Percentiles rank a stretch among this genome's conserved stretches.
phyloP scores from a whole-genome alignment of 768 basidiomycete genomes.

The Mycena epipterygia region DNA sequence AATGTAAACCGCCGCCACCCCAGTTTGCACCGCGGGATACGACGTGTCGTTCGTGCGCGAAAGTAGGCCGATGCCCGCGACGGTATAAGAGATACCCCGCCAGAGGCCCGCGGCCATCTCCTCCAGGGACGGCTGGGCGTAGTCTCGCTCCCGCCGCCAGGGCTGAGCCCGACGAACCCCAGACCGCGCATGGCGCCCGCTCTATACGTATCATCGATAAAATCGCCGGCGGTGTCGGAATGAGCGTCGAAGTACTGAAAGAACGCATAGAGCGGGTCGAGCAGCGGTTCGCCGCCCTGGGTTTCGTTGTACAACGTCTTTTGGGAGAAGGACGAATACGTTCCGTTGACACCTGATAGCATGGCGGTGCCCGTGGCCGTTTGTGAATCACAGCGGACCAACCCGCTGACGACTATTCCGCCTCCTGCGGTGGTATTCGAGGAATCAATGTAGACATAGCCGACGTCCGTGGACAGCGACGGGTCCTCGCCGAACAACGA shows the following conservation, averaged over 20 bases:
- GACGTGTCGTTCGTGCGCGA: conserved; percentile 22
- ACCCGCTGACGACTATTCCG: conserved; percentile 1
- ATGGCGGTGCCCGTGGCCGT: conserved; percentile 29
- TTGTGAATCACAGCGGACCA: conserved; percentile 29
- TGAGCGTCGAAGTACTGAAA: conserved; percentile 19
- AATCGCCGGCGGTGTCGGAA: background rate
- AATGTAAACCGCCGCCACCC: conserved; percentile 18
- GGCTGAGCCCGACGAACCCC: background rate
- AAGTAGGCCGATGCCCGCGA: conserved; percentile 26
- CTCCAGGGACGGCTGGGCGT: conserved; percentile 10
- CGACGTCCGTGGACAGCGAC: conserved; percentile 2
- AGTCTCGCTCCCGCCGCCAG: background rate
- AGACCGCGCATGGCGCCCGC: background rate
- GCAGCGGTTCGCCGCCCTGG: conserved; percentile 37
- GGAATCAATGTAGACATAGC: conserved; percentile 25
- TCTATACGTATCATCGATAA: background rate
- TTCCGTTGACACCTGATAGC: conserved; percentile 24
- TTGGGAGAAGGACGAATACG: conserved; percentile 26
- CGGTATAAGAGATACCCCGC: conserved; percentile 27
- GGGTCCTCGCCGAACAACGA: background rate
- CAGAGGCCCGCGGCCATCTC: conserved; percentile 25
- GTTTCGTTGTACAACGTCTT: conserved; percentile 15
- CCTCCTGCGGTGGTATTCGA: background rate
- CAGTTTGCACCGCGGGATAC: conserved; percentile 24
- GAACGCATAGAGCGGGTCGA: conserved; percentile 30